A percentile compares a stretch with the other conserved stretches of the same genome.
Conservation (phyloP, 805 yeast genomes). For the Pichia deserticola region DNA sequence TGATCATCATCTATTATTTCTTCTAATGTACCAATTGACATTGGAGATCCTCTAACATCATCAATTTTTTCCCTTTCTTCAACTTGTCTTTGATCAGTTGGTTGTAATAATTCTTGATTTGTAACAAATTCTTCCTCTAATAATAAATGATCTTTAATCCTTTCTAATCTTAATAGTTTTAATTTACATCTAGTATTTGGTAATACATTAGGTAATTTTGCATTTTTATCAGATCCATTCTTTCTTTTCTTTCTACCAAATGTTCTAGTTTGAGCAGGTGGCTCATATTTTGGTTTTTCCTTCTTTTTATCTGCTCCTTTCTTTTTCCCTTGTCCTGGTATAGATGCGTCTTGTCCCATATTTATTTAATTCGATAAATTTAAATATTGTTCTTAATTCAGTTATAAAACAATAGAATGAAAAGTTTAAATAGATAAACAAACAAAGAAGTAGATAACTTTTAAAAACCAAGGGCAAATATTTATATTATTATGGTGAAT, state of each 20-base stretch:
- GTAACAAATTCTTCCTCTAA: slow-evolving; percentile 94
- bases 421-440: no score
- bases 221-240: slow-evolving; percentile 73
- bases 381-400: no score
- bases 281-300: slow-evolving; percentile 95
- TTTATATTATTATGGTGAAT: no score
- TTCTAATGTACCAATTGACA: slow-evolving; percentile 93
- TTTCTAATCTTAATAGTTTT: slow-evolving; percentile 83
- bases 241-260: slow-evolving; percentile 90
- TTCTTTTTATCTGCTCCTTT: slow-evolving; percentile 42
- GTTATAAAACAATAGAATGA: no score
- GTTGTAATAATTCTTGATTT: slow-evolving; percentile 89
- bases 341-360: slow-evolving; percentile 31
- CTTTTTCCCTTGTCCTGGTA: slow-evolving; percentile 28
- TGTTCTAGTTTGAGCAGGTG: slow-evolving; percentile 85
- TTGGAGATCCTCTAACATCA: slow-evolving; percentile 92
- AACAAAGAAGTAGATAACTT: no score
- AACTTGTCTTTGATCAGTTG: slow-evolving; percentile 92
- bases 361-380: no score
- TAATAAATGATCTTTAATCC: slow-evolving; percentile 92
- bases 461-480: no score
- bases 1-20: slow-evolving; percentile 98
- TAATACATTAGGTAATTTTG: slow-evolving; percentile 66
- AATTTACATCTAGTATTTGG: slow-evolving; percentile 93
- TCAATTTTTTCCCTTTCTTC: slow-evolving; percentile 95